Evolutionary conservation across 495 filamentous ascomycete species (phyloP).

Genomic region (Trichoderma virens): DNA sequence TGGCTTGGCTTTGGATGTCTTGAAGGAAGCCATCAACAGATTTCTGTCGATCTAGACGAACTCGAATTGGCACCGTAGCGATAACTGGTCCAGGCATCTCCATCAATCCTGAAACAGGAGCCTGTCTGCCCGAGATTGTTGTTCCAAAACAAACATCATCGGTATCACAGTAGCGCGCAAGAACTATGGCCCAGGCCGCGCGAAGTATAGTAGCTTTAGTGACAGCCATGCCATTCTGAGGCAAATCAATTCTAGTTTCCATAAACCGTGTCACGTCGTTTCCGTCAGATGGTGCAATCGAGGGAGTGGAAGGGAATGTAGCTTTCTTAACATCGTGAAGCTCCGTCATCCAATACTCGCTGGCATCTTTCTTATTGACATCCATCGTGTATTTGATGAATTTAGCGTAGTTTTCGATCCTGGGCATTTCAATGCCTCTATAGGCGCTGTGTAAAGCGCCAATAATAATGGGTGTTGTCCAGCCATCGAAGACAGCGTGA

Average conservation of each 20-base stretch:
- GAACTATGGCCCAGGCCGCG: constrained; percentile 36
- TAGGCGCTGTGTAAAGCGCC: not conserved
- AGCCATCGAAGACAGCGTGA: constrained; percentile 12
- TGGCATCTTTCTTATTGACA: not conserved
- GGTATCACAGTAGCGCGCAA: constrained; percentile 27
- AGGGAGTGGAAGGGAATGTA: constrained; percentile 12
- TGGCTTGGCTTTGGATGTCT: constrained; percentile 26
- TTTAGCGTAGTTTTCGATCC: not conserved
- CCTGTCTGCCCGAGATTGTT: constrained; percentile 41
- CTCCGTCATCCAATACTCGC: constrained; percentile 16
- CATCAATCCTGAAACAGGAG: constrained; percentile 35
- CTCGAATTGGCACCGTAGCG: constrained; percentile 50
- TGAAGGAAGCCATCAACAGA: constrained; percentile 15
- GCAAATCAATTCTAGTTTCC: constrained; percentile 14
- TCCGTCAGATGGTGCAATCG: not conserved
- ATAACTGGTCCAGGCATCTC: constrained; percentile 47
- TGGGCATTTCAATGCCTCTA: not conserved
- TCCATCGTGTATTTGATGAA: constrained; percentile 7
- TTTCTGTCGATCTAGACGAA: constrained; percentile 14
- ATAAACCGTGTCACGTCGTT: constrained; percentile 6
- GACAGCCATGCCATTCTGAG: constrained; percentile 19
- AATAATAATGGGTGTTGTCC: not conserved
- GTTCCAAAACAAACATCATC: constrained; percentile 42
- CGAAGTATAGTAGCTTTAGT: constrained; percentile 38
- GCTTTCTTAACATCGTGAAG: constrained; percentile 24